A percentile compares a stretch with the other conserved stretches of the same genome.
These are phyloP conservation scores for Apodospora peruviana DNA, from an alignment of 495 filamentous ascomycete species.

Conservation along the genomic window DNA sequence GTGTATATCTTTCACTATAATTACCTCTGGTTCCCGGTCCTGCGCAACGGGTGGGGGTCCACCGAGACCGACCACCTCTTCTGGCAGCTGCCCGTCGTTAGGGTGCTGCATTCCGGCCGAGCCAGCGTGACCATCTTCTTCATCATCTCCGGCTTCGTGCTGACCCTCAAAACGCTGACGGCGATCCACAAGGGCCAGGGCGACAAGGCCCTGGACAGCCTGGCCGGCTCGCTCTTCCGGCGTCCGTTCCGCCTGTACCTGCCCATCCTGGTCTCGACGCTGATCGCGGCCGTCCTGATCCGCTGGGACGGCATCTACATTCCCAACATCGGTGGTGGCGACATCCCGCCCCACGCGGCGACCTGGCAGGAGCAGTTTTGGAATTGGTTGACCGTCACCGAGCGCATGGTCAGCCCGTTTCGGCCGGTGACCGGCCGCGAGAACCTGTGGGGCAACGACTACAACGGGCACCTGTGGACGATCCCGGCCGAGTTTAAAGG, in stretches of 20 bases:
- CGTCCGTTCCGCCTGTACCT: slow-evolving; percentile 11
- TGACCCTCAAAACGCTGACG: slow-evolving; percentile 49
- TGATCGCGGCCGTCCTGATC: slow-evolving; percentile 3
- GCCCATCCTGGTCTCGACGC: slow-evolving; percentile 3
- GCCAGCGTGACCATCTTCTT: slow-evolving; percentile 62
- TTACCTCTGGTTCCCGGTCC: slow-evolving; percentile 3
- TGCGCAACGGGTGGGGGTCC: neutral
- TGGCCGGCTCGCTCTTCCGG: slow-evolving; percentile 10
- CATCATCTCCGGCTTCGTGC: slow-evolving; percentile 57
- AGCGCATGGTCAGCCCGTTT: slow-evolving; percentile 35
- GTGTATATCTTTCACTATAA: slow-evolving; percentile 13
- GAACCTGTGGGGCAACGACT: slow-evolving; percentile 33
- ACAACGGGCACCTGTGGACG: slow-evolving; percentile 30
- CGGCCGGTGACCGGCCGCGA: slow-evolving; percentile 5
- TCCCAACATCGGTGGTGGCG: slow-evolving; percentile 1
- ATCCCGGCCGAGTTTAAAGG: slow-evolving; percentile 54
- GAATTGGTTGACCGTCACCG: slow-evolving; percentile 5
- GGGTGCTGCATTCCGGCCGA: slow-evolving; percentile 51
- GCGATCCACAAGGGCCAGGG: slow-evolving; percentile 10
- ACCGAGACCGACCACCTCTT: neutral
- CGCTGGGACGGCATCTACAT: slow-evolving; percentile 2
- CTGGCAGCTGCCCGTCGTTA: slow-evolving; percentile 50
- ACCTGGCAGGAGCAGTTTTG: slow-evolving; percentile 6
- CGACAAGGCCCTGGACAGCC: neutral
- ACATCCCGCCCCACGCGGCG: neutral